These are phyloP conservation scores for Alternaria sp. DNA, from an alignment of 2,329 filamentous ascomycete species.

Conservation along the genomic window DNA sequence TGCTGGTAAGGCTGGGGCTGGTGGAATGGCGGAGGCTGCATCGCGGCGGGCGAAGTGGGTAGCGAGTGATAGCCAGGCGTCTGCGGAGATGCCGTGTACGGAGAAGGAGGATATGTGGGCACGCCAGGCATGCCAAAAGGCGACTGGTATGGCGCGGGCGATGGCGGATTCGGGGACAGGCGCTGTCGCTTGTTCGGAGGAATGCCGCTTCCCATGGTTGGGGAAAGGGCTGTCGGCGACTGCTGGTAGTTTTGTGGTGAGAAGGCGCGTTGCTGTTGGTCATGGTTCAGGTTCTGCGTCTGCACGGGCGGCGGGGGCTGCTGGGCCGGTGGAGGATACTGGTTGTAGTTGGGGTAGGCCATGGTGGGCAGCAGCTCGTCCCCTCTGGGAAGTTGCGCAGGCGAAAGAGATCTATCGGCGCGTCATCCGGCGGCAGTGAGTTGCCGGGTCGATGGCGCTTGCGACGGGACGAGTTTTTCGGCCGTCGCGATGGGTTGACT, in stretches of 20 bases:
- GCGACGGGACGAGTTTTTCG: constrained; percentile 18
- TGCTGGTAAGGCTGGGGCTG: constrained; percentile 60
- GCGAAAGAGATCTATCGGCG: constrained; percentile 33
- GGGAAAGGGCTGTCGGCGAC: constrained; percentile 62
- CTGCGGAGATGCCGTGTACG: constrained; percentile 51
- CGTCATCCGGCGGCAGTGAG: constrained; percentile 33
- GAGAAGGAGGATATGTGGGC: constrained; percentile 55
- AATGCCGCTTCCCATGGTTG: constrained; percentile 50
- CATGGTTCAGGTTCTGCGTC: constrained; percentile 55
- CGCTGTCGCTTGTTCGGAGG: constrained; percentile 78
- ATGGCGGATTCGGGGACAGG: constrained; percentile 71
- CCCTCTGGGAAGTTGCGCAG: constrained; percentile 37
- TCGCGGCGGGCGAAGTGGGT: constrained; percentile 43
- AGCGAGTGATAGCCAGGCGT: constrained; percentile 39
- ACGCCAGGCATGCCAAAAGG: constrained; percentile 49
- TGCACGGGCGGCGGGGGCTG: constrained; percentile 48
- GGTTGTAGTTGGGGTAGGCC: constrained; percentile 44
- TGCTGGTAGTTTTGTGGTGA: constrained; percentile 57
- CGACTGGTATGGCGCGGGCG: constrained; percentile 59
- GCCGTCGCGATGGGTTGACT: constrained; percentile 21
- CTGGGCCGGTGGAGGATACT: constrained; percentile 39
- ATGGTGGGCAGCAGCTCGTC: constrained; percentile 44
- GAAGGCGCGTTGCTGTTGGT: constrained; percentile 53
- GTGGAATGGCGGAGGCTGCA: constrained; percentile 56
- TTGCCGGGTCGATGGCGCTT: constrained; percentile 6